These are phyloP conservation scores for Arthrinium puccinioides DNA, from an alignment of 2,329 filamentous ascomycete species.

Conservation along the genomic window DNA sequence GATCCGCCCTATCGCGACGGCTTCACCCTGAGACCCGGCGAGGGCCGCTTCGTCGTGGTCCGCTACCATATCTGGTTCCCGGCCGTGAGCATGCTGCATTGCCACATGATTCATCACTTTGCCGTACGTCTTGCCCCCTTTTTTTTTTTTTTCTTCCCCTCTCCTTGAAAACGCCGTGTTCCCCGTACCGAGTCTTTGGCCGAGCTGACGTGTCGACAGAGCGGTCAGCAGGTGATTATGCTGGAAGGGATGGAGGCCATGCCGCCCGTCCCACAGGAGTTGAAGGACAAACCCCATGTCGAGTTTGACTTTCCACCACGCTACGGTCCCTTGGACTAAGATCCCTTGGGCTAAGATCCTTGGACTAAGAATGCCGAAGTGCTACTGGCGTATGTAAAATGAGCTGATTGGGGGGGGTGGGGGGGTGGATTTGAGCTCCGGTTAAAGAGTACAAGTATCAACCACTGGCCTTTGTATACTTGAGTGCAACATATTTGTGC, in stretches of 20 bases:
- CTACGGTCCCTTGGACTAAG: constrained; percentile 11
- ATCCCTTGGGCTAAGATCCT: too few relatives aligned
- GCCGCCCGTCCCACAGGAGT: constrained; percentile 8
- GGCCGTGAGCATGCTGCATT: constrained; percentile 11
- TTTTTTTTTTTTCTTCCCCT: too few relatives aligned
- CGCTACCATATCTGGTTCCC: constrained; percentile 11
- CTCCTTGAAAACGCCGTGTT: too few relatives aligned
- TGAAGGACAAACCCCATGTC: constrained; percentile 9
- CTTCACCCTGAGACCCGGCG: constrained; percentile 7
- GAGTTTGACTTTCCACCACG: constrained; percentile 8
- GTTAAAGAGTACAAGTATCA: too few relatives aligned
- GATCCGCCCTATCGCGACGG: constrained; percentile 9
- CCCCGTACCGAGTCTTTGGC: not conserved
- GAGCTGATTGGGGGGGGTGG: too few relatives aligned
- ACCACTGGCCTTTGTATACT: too few relatives aligned
- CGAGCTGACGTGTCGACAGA: constrained; percentile 2
- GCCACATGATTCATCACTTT: constrained; percentile 13
- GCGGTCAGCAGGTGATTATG: constrained; percentile 10
- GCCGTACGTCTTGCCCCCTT: constrained; percentile 6
- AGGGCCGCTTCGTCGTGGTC: constrained; percentile 9
- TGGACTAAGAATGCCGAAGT: too few relatives aligned
- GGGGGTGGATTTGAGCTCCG: too few relatives aligned
- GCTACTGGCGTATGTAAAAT: too few relatives aligned
- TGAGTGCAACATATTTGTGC: too few relatives aligned
- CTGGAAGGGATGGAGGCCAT: constrained; percentile 10